Evolutionary conservation across 768 basidiomycete species (phyloP).

Genomic region (Butyriboletus loyo): DNA sequence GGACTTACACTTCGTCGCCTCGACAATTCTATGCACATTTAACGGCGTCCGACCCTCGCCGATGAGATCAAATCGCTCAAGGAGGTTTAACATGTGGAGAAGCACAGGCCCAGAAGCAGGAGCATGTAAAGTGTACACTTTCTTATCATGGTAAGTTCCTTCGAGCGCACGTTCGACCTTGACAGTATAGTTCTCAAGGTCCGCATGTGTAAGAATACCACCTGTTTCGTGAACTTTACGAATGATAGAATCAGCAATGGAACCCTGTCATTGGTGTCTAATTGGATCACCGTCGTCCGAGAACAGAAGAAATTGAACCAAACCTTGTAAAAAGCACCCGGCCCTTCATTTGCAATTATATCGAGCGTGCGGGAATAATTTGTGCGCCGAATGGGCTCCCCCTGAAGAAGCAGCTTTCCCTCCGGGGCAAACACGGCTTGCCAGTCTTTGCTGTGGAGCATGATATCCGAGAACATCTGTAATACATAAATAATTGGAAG

Average conservation of each 20-base stretch:
- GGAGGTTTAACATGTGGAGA: slow-evolving; percentile 85
- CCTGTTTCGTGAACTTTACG: slow-evolving; percentile 67
- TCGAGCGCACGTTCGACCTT: slow-evolving; percentile 69
- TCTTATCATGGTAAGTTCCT: slow-evolving; percentile 74
- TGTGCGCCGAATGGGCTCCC: slow-evolving; percentile 66
- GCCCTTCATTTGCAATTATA: slow-evolving; percentile 70
- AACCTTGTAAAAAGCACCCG: slow-evolving; percentile 81
- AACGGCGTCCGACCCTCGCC: slow-evolving; percentile 53
- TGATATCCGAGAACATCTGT: slow-evolving; percentile 49
- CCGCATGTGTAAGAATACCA: slow-evolving; percentile 75
- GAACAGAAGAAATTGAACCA: slow-evolving; percentile 14
- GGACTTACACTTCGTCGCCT: slow-evolving; percentile 77
- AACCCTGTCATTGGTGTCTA: slow-evolving; percentile 47
- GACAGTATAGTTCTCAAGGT: slow-evolving; percentile 69
- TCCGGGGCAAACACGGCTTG: slow-evolving; percentile 76
- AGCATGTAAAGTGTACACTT: slow-evolving; percentile 79
- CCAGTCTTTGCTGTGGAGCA: slow-evolving; percentile 74
- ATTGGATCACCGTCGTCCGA: slow-evolving; percentile 6
- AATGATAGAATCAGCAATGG: slow-evolving; percentile 77
- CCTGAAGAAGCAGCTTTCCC: slow-evolving; percentile 67
- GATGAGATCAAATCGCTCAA: slow-evolving; percentile 67
- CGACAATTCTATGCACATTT: slow-evolving; percentile 77
- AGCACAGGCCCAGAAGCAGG: slow-evolving; percentile 91
- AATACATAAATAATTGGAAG: neutral
- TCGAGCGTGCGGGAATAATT: slow-evolving; percentile 78